Evolutionary conservation across 2,329 filamentous ascomycete genomes (phyloP).

Genomic region (Fusarium sp.): DNA sequence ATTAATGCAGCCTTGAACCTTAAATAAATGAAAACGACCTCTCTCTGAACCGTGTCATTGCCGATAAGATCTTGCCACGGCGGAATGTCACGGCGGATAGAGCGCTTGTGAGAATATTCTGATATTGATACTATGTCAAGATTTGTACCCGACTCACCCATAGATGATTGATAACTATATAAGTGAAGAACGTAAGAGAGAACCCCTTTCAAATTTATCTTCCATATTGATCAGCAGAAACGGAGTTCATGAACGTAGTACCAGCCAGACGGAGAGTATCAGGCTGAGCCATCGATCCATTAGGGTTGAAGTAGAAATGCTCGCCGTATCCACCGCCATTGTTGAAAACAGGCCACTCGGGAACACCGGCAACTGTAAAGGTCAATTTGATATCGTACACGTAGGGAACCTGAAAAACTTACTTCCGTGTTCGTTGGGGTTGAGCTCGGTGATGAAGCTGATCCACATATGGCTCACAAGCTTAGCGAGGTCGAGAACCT

Average conservation of each 20-base stretch:
- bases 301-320: slow-evolving; percentile 36
- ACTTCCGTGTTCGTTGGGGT: slow-evolving; percentile 50
- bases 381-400: not conserved
- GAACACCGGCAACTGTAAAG: slow-evolving; percentile 6
- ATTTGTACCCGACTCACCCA: not conserved
- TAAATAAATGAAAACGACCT: not conserved
- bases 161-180: not conserved
- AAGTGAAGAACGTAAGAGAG: not conserved
- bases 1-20: not conserved
- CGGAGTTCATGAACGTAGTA: slow-evolving; percentile 31
- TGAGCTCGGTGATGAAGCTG: slow-evolving; percentile 48
- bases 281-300: slow-evolving; percentile 18
- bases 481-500: slow-evolving; percentile 48
- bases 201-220: not conserved
- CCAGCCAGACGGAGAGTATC: slow-evolving; percentile 33
- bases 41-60: not conserved
- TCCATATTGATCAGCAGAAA: slow-evolving; percentile 28
- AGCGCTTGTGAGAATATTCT: not conserved
- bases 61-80: not conserved
- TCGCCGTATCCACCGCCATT: slow-evolving; percentile 31
- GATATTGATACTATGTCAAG: not conserved
- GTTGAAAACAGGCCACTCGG: slow-evolving; percentile 29
- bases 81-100: not conserved
- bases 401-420: not conserved
- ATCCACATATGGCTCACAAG: slow-evolving; percentile 50